A percentile compares a stretch with the other conserved stretches of the same genome.
phyloP scores from a whole-genome alignment of 1,284 basidiomycete genomes.

The Ganoderma leucocontextum region DNA sequence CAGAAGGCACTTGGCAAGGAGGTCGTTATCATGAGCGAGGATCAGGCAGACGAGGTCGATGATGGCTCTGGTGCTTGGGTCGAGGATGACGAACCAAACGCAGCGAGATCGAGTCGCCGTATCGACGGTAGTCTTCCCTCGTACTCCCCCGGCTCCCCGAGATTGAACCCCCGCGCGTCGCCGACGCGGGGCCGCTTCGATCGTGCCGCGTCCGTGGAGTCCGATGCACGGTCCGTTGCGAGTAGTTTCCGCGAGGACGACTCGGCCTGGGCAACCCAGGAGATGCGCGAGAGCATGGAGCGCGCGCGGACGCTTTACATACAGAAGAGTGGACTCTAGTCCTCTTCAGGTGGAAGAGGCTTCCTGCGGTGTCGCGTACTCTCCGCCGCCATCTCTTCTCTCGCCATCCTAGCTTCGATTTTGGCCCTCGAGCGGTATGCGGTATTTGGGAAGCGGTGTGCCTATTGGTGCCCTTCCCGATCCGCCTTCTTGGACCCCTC shows the following conservation, averaged over 20 bases:
- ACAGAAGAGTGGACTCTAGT: conserved; percentile 30
- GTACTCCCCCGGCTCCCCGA: conserved; percentile 42
- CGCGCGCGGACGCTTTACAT: conserved; percentile 57
- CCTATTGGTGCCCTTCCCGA: conserved; percentile 5
- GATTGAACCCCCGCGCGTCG: conserved; percentile 37
- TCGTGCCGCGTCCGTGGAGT: conserved; percentile 44
- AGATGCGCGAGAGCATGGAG: conserved; percentile 71
- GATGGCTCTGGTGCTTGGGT: conserved; percentile 76
- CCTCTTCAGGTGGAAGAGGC: background rate
- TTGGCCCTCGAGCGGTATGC: background rate
- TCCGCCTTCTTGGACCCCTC: background rate
- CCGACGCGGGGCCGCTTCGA: conserved; percentile 45
- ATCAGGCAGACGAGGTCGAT: conserved; percentile 74
- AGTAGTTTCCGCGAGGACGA: conserved; percentile 48
- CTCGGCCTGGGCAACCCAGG: conserved; percentile 60
- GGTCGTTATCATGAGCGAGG: conserved; percentile 76
- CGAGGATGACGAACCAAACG: conserved; percentile 36
- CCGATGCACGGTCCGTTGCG: conserved; percentile 36
- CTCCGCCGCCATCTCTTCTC: conserved; percentile 1
- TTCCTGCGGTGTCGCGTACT: background rate
- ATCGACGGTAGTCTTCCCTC: conserved; percentile 39
- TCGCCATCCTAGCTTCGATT: background rate
- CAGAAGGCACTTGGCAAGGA: conserved; percentile 74
- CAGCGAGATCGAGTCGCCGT: conserved; percentile 39
- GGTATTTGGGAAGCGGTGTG: background rate